These are phyloP conservation scores for Arthrobotrys pseudoclavata DNA, from an alignment of 2,329 filamentous ascomycete genomes.

Conservation along the genomic window DNA sequence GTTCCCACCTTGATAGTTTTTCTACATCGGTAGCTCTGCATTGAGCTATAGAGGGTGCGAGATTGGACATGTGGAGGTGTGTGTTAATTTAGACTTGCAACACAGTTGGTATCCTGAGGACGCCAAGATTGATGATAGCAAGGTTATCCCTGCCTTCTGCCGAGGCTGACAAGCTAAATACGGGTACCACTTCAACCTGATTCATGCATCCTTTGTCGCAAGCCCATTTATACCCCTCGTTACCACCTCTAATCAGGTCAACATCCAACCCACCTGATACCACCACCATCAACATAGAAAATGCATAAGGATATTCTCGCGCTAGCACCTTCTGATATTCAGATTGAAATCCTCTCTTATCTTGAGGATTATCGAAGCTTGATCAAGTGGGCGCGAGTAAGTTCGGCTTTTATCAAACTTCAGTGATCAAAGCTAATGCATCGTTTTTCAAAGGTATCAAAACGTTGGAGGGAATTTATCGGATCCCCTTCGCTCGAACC, in stretches of 20 bases:
- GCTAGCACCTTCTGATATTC: slow-evolving; percentile 8
- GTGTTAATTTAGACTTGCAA: no score
- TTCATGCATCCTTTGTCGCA: background rate
- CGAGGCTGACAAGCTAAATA: no score
- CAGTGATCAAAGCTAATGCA: background rate
- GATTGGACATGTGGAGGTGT: no score
- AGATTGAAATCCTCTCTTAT: slow-evolving; percentile 20
- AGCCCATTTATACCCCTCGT: background rate
- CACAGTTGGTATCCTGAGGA: background rate
- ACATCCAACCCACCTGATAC: background rate
- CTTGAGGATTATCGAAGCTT: slow-evolving; percentile 7
- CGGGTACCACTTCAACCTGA: no score
- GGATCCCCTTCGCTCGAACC: slow-evolving; percentile 14
- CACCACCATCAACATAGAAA: background rate
- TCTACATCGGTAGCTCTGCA: no score
- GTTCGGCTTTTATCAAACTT: background rate
- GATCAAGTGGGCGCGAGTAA: slow-evolving; percentile 8
- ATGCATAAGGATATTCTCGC: slow-evolving; percentile 24
- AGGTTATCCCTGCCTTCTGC: no score
- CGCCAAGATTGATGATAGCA: background rate
- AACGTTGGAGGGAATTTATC: background rate
- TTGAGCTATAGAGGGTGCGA: no score
- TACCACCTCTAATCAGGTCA: background rate
- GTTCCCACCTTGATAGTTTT: no score
- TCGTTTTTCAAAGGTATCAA: background rate